Evolutionary conservation across 2,329 filamentous ascomycete genomes (phyloP).

Genomic region (Alternaria longipes): DNA sequence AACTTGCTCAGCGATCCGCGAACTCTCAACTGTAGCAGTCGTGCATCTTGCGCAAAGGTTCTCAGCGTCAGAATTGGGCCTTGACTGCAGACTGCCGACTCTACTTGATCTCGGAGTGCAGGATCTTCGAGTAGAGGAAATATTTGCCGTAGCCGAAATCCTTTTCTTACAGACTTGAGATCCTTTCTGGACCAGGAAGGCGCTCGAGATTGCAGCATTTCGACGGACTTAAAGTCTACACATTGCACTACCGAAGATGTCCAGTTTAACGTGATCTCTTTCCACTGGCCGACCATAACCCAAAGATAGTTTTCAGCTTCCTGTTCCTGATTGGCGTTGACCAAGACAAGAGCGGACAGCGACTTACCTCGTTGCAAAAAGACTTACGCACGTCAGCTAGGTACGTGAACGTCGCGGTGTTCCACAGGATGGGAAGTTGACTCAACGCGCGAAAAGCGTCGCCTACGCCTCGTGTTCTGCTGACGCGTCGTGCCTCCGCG

Average conservation of each 20-base stretch:
- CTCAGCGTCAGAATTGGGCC: conserved; percentile 8
- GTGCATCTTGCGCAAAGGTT: conserved; percentile 10
- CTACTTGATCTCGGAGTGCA: neutral
- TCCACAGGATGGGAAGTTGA: neutral
- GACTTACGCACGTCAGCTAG: neutral
- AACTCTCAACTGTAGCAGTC: neutral
- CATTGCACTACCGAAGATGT: neutral
- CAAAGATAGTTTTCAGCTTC: neutral
- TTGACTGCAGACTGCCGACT: conserved; percentile 5
- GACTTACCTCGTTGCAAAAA: neutral
- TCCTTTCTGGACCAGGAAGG: neutral
- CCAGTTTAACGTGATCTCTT: neutral
- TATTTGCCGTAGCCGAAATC: neutral
- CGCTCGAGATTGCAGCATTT: neutral
- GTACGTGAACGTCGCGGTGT: neutral
- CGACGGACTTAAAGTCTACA: neutral
- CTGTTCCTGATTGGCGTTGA: neutral
- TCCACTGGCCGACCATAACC: neutral
- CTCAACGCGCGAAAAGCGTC: neutral
- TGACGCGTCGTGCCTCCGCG: neutral
- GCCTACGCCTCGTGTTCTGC: neutral
- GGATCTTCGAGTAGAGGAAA: neutral
- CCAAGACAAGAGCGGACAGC: too few species aligned
- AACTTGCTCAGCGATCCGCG: neutral
- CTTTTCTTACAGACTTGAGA: neutral